Evolutionary conservation across 441 rosid species (phyloP), one percentile per base, ranked within the genome.

Genomic region (Gossypium davidsonii): DNA sequence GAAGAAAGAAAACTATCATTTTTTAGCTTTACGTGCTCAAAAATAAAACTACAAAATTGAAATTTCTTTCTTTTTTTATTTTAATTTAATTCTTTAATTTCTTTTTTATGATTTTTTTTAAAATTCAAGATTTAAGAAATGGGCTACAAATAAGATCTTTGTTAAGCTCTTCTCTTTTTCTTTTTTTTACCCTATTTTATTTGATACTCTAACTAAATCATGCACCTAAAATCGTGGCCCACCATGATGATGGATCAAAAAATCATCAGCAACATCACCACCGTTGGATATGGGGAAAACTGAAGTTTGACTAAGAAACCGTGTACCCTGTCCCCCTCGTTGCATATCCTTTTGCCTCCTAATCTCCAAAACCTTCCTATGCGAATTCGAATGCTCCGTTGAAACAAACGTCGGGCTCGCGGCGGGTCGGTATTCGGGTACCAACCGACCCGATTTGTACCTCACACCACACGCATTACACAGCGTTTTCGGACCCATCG

Each of bases 281-380:
- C 82, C 91, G 77, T 81, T 85, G 67, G 92, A 80, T 72, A 76
- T 82, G 37, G 86, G 90, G 51, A 89, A 89, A 42, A 86, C 80
- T 31, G 91, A 83, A 57, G 77, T 56, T 64, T 82, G 91, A 74
- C 79, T 70, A 15, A 86, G 79, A 53, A 83, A 86, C 70, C 86
- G 92, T n/a, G 82, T 88, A 1, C 78, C 87, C 12, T 82, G 92
- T 60, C 82, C 91, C 57, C 79, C 85, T 77, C 73, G 79, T 7
- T 79, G 87, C 80, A 86, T 2, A 10, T 93, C 97, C 75, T 78
- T 84, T 72, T 89, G 91, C 73, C 91, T 82, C 79, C 91, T 75
- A 37, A 87, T 87, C 80, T 89, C 87, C 85, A 88, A 71, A 8
- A 83, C 84, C 62, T 80, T 83, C 86, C 86, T 76, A 48, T 72